Evolutionary conservation across 352 stramenopile genomes (phyloP).

Genomic region (Phytophthora pistaciae): DNA sequence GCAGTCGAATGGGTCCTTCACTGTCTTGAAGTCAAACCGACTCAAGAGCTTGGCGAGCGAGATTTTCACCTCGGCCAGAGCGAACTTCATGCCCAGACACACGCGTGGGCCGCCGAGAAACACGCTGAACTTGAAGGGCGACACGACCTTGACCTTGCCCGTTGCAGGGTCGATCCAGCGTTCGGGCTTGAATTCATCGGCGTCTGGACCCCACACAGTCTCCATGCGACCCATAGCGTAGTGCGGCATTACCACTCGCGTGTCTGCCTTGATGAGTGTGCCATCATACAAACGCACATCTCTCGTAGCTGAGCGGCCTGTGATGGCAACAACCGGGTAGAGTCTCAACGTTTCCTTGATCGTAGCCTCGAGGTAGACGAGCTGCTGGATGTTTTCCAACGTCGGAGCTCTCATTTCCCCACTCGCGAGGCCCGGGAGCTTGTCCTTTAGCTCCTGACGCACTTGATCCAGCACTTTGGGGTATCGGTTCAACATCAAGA

Average conservation of each 20-base stretch:
- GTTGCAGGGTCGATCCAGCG: constrained; percentile 63
- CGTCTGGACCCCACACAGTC: constrained; percentile 74
- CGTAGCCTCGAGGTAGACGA: constrained; percentile 62
- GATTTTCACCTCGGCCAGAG: constrained; percentile 72
- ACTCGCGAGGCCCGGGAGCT: constrained; percentile 53
- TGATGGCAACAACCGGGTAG: constrained; percentile 69
- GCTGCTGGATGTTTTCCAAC: constrained; percentile 46
- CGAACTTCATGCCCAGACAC: constrained; percentile 79
- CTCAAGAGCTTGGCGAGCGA: constrained; percentile 60
- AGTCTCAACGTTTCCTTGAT: constrained; percentile 66
- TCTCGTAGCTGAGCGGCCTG: constrained; percentile 51
- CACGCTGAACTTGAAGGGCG: constrained; percentile 69
- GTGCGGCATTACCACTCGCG: constrained; percentile 63
- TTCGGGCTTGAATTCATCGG: constrained; percentile 69
- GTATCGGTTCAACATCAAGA: constrained; percentile 76
- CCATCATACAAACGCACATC: constrained; percentile 77
- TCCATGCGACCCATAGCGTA: constrained; percentile 69
- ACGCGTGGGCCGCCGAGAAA: constrained; percentile 74
- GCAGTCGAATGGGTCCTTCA: constrained; percentile 49
- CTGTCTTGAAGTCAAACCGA: constrained; percentile 56
- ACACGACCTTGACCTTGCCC: constrained; percentile 52
- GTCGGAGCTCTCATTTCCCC: constrained; percentile 24
- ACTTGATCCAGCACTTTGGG: constrained; percentile 54
- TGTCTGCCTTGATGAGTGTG: constrained; percentile 65
- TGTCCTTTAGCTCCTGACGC: constrained; percentile 44